Conservation (phyloP, 768 basidiomycete species). For the Boletus rufocinnamomeus region DNA sequence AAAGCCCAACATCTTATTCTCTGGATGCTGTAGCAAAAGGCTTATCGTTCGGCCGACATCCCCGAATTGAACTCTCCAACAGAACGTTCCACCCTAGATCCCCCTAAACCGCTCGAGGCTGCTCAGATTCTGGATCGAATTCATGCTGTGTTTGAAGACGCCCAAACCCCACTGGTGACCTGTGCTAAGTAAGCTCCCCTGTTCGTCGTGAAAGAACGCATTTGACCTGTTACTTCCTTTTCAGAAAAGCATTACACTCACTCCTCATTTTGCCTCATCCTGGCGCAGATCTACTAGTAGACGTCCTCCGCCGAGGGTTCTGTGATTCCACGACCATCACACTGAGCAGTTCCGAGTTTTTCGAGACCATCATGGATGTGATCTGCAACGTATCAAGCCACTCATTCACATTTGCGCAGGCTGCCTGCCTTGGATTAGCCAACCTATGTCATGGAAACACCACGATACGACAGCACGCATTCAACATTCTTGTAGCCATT, state of each 20-base stretch:
- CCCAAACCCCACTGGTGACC: constrained; percentile 48
- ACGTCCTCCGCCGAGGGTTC: constrained; percentile 68
- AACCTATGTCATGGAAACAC: constrained; percentile 78
- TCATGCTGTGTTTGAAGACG: constrained; percentile 66
- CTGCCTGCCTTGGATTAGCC: constrained; percentile 74
- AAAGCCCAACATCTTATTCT: constrained; percentile 1
- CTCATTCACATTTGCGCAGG: constrained; percentile 72
- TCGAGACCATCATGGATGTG: constrained; percentile 75
- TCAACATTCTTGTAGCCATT: constrained; percentile 72
- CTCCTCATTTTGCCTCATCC: constrained; percentile 59
- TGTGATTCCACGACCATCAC: constrained; percentile 53
- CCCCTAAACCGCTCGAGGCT: constrained; percentile 55
- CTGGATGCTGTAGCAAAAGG: constrained; percentile 60
- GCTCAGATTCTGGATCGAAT: constrained; percentile 61
- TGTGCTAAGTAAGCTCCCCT: constrained; percentile 62
- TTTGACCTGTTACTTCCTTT: constrained; percentile 5
- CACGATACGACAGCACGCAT: constrained; percentile 70
- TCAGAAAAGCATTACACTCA: constrained; percentile 74
- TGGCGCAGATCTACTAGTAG: constrained; percentile 60
- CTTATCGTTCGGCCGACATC: constrained; percentile 66
- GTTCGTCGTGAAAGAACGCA: not conserved
- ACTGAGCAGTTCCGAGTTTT: constrained; percentile 65
- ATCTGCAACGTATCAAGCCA: constrained; percentile 55
- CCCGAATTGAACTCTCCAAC: constrained; percentile 59
- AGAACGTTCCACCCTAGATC: constrained; percentile 54